Evolutionary conservation across 129 eudicot species (phyloP).

Genomic region (Scalesia atractyloides): DNA sequence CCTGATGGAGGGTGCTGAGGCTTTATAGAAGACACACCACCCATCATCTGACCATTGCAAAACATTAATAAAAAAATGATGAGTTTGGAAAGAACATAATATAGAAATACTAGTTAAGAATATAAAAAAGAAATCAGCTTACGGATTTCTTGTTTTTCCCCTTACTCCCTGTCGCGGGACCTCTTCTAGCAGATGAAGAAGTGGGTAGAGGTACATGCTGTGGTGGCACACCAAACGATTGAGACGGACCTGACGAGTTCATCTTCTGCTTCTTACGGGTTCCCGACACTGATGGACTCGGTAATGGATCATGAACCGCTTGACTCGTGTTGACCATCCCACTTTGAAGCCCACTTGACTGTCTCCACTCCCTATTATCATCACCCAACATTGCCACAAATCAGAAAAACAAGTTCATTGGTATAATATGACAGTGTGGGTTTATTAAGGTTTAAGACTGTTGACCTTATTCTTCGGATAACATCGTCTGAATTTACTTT

Average conservation of each 20-base stretch:
- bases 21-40: conserved; percentile 51
- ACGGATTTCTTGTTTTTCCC: conserved; percentile 79
- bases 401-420: neutral
- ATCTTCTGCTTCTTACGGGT: conserved; percentile 86
- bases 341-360: conserved; percentile 62
- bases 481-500: conserved; percentile 81
- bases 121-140: conserved; percentile 21
- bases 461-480: conserved; percentile 71
- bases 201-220: conserved; percentile 57
- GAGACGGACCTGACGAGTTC: conserved; percentile 62
- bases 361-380: conserved; percentile 81
- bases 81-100: neutral
- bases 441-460: conserved; percentile 10
- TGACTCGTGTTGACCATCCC: conserved; percentile 54
- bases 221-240: conserved; percentile 74
- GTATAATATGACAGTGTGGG: conserved; percentile 1
- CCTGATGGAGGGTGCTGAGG: conserved; percentile 59
- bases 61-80: neutral
- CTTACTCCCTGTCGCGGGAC: conserved; percentile 52
- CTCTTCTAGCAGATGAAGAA: conserved; percentile 73
- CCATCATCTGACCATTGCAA: conserved; percentile 46
- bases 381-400: neutral
- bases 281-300: conserved; percentile 85
- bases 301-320: conserved; percentile 69
- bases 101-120: conserved; percentile 2